Percentiles rank a stretch among this genome's conserved stretches.
These are phyloP conservation scores for Biscogniauxia mediterranea DNA, from an alignment of 2,329 filamentous ascomycete genomes.

Conservation along the genomic window DNA sequence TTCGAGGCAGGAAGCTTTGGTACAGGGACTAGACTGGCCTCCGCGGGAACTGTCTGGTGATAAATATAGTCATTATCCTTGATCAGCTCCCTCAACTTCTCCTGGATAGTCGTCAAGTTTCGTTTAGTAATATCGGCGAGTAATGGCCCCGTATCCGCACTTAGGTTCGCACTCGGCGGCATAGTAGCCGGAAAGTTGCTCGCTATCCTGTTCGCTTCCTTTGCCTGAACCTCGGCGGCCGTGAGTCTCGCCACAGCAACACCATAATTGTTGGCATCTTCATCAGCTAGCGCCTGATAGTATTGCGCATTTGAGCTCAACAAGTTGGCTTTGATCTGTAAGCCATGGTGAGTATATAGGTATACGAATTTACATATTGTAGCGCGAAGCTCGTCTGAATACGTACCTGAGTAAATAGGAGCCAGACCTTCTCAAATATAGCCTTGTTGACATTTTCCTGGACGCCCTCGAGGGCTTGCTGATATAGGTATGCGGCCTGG, in stretches of 20 bases:
- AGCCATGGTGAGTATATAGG: conserved; percentile 17
- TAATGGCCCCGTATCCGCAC: conserved; percentile 70
- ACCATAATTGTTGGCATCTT: conserved; percentile 84
- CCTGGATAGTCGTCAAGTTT: conserved; percentile 76
- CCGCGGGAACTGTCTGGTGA: conserved; percentile 84
- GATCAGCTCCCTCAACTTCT: conserved; percentile 70
- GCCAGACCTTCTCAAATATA: conserved; percentile 93
- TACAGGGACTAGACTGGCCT: conserved; percentile 77
- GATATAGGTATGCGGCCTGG: conserved; percentile 84
- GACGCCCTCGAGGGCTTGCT: conserved; percentile 82
- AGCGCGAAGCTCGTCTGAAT: not conserved
- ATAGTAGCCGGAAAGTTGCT: conserved; percentile 78
- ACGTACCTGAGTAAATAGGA: conserved; percentile 73
- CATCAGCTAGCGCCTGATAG: conserved; percentile 88
- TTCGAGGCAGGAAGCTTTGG: conserved; percentile 93
- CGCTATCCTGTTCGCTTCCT: conserved; percentile 74
- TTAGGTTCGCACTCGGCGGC: conserved; percentile 78
- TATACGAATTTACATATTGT: not conserved
- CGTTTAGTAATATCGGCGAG: conserved; percentile 82
- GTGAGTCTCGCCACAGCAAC: conserved; percentile 80
- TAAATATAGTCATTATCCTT: conserved; percentile 99
- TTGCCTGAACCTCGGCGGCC: conserved; percentile 73
- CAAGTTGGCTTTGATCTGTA: conserved; percentile 72
- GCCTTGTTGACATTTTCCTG: conserved; percentile 90
- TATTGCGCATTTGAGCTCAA: conserved; percentile 87